Base-by-base conservation (phyloP, 2,329 filamentous ascomycete species). In the Hypoxylon sp. region DNA sequence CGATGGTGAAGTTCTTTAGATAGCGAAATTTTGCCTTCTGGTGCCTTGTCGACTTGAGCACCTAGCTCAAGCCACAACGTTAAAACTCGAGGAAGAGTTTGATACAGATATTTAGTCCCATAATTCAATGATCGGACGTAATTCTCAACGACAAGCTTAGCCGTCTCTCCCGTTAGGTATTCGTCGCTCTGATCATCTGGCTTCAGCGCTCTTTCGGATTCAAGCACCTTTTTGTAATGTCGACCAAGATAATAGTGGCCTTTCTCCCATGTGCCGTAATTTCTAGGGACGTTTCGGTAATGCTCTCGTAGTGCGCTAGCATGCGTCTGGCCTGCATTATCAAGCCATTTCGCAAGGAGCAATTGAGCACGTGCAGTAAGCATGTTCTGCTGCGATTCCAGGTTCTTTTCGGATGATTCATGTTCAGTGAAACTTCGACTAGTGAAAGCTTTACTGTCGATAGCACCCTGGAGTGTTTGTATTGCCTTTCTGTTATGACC, bases 221-320 rank as follows among this genome's bases (percentile, higher is more conserved):
- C 95, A 2, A 98, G 84, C 3, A 98, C 87, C 80, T 98, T 99
- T 79, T 97, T 97, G 85, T 99, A 99, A 80, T 98, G 94, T 51
- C 95, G 94, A 4, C 96, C 96, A 9, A 99, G 87, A 78, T 98
- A 97, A 79, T 98, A 99, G 78, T 98, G 95, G 0, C 94, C 94
- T 80, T 98, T 98, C 78, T 99, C 96, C 94, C 95, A 99, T 56
- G 89, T 89, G 4, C 84, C 82, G 73, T 85, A 83, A 1, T 88
- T 90, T 76, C 87, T 90, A n/a, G 92, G 88, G 0, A 94, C 94
- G 72, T 92, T 88, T 69, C 94, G 91, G 75, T 98, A 99, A 76
- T 93, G 93, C 59, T 90, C 87, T 50, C 93, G 89, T 70, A 98
- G 87, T 3, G 92, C 90, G 48, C 89, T 87, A 3, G 93, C 92